These are phyloP conservation scores for Lecanicillium sp. DNA, from an alignment of 2,329 filamentous ascomycete species.

Conservation along the genomic window DNA sequence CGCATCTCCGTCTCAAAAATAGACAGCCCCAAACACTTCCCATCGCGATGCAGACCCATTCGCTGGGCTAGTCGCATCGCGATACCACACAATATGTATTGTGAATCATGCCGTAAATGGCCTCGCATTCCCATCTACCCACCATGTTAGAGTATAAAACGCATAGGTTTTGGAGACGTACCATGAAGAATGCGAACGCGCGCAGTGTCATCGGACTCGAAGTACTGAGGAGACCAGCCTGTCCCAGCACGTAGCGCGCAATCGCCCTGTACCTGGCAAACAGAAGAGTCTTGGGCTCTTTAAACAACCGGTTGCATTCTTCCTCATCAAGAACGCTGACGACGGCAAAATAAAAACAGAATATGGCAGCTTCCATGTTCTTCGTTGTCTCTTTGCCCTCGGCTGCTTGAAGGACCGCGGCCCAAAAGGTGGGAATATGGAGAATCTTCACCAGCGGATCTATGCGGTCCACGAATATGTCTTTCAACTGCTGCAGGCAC, in stretches of 20 bases:
- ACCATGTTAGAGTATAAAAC: not conserved
- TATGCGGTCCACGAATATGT: slow-evolving; percentile 29
- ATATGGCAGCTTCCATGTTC: slow-evolving; percentile 30
- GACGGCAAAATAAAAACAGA: slow-evolving; percentile 33
- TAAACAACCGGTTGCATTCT: slow-evolving; percentile 24
- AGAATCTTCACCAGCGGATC: slow-evolving; percentile 35
- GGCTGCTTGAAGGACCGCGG: not conserved
- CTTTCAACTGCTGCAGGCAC: slow-evolving; percentile 4
- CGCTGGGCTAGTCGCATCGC: slow-evolving; percentile 35
- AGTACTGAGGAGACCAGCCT: slow-evolving; percentile 32
- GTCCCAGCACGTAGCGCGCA: slow-evolving; percentile 28
- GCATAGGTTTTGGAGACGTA: slow-evolving; percentile 9
- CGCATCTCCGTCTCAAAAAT: slow-evolving; percentile 13
- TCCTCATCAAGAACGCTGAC: slow-evolving; percentile 25
- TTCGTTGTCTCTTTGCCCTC: slow-evolving; percentile 26
- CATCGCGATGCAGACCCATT: slow-evolving; percentile 19
- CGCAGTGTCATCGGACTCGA: slow-evolving; percentile 30
- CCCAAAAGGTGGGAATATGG: slow-evolving; percentile 29
- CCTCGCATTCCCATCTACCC: slow-evolving; percentile 13
- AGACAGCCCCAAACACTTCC: not conserved
- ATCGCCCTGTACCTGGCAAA: slow-evolving; percentile 23
- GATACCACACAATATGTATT: slow-evolving; percentile 13
- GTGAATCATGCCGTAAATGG: slow-evolving; percentile 8
- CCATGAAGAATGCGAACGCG: slow-evolving; percentile 31
- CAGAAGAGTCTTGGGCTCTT: slow-evolving; percentile 25